These are phyloP conservation scores for Furcasterigmium furcatum DNA, from an alignment of 2,329 filamentous ascomycete species.

Conservation along the genomic window DNA sequence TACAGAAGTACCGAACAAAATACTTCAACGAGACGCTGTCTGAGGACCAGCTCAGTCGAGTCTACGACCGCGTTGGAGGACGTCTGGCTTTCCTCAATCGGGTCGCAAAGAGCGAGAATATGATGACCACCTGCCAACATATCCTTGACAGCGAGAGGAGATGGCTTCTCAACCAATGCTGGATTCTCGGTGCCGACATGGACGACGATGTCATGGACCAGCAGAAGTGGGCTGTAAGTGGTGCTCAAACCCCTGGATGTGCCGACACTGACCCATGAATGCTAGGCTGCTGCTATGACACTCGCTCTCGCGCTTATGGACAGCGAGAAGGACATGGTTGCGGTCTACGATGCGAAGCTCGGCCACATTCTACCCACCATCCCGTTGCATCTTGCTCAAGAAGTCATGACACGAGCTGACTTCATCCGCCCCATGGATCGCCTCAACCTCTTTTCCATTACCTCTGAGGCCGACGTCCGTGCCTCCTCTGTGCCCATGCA, in stretches of 20 bases:
- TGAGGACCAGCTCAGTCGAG: conserved; percentile 59
- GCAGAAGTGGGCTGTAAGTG: conserved; percentile 85
- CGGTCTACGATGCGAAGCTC: conserved; percentile 7
- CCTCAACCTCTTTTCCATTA: conserved; percentile 93
- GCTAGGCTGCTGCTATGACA: conserved; percentile 84
- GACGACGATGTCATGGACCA: conserved; percentile 99
- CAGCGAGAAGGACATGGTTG: conserved; percentile 57
- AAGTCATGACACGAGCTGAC: conserved; percentile 94
- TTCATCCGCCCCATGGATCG: conserved; percentile 93
- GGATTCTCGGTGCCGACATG: conserved; percentile 70
- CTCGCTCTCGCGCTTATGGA: conserved; percentile 90
- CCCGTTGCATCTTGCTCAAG: conserved; percentile 76
- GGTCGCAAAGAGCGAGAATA: conserved; percentile 82
- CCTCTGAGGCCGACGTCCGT: conserved; percentile 79
- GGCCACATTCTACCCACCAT: conserved; percentile 11
- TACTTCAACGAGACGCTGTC: conserved; percentile 66
- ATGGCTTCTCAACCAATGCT: conserved; percentile 77
- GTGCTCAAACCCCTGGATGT: background rate
- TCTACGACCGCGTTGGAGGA: conserved; percentile 86
- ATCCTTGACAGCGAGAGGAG: conserved; percentile 68
- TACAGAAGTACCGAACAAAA: conserved; percentile 75
- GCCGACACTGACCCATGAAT: conserved; percentile 1
- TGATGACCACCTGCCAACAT: conserved; percentile 74
- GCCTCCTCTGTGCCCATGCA: conserved; percentile 97
- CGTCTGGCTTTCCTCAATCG: conserved; percentile 84